Base-by-base conservation (phyloP, 139 green algal species). In the Ostreobium quekettii region DNA sequence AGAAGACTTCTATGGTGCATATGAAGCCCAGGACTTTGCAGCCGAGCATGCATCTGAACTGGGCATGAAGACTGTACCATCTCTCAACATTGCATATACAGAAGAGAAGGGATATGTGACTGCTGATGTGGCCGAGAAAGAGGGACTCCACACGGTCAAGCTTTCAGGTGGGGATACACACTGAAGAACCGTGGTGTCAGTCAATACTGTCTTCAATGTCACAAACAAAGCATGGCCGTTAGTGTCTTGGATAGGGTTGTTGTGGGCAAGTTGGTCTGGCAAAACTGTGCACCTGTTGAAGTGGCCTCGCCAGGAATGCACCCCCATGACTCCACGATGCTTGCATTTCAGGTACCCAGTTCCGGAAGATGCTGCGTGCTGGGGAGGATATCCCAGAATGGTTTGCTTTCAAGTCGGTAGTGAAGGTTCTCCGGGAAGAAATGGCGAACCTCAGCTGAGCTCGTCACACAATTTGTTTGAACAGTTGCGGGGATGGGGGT, bases 321-420 rank as follows among this genome's bases (percentile, higher is more conserved):
- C n/a, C n/a, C n/a, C n/a, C n/a, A n/a, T n/a, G n/a, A n/a, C n/a
- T n/a, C n/a, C n/a, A n/a, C n/a, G n/a, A n/a, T n/a, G n/a, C n/a
- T n/a, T n/a, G n/a, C n/a, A n/a, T n/a, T 47, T 75, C 65, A 38
- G 87, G 88, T 56, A 95, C 88, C 74, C 91, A 95, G 82, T 95
- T 95, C 77, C 70, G 88, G 30, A 57, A 89, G 73, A 89, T 89
- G 83, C 75, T 89, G 71, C 76, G 85, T n/a, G 71, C 30, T 2
- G 85, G 85, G 24, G 83, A 86, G 2, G 83, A 89, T 28, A 91
- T 91, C 71, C 84, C 84, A n/a, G 82, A 88, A 60, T 79, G 88
- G 88, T 98, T 98, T 85, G 91, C 92, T 2, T 98, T 98, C 89
- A 97, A 95, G 83, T 88, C 69, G 15, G 93, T 98, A 29, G 89